Base-by-base conservation (phyloP, 371 early-diverging fungal genomes). In the Synchytrium microbalum region DNA sequence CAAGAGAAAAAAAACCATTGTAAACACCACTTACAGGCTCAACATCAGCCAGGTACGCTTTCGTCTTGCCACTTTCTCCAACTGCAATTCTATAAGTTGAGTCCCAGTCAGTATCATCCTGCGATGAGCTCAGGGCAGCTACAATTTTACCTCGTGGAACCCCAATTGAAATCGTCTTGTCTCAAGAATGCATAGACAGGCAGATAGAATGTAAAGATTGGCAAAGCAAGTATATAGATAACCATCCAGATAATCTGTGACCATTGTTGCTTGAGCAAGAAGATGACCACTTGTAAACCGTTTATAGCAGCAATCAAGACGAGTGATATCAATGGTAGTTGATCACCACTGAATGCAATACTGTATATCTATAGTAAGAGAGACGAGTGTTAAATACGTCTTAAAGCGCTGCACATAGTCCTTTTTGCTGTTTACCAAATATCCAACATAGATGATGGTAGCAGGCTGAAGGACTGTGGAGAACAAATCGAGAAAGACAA, bases 101-200 rank as follows among this genome's bases (percentile, higher is more conserved):
- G 46, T 19, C 91, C 30, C 89, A 76, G 72, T 96, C 89, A 8
- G 97, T 96, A 71, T 94, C 93, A 71, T 96, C 96, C 96, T 96
- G 95, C 0, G 90, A 90, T 73, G 95, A 95, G 69, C 95, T 95
- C n/a, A n/a, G n/a, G n/a, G n/a, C n/a, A n/a, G n/a, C n/a, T n/a
- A n/a, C n/a, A n/a, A n/a, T n/a, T n/a, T n/a, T n/a, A n/a, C n/a
- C n/a, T n/a, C n/a, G n/a, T n/a, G n/a, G n/a, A n/a, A n/a, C n/a
- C n/a, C n/a, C n/a, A 29, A 19, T 25, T 19, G 46, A 38, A 38
- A 19, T 38, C 46, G 19, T 38, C 46, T 10, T 10, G 32, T 88
- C 46, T 5, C 10, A 10, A 99, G 79, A 89, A 99, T 28, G 97
- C 88, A 75, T 99, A 99, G 1, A 89, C 71, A 0, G 99, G 99